Conservation (phyloP, 768 basidiomycete genomes). For the Pisolithus orientalis region DNA sequence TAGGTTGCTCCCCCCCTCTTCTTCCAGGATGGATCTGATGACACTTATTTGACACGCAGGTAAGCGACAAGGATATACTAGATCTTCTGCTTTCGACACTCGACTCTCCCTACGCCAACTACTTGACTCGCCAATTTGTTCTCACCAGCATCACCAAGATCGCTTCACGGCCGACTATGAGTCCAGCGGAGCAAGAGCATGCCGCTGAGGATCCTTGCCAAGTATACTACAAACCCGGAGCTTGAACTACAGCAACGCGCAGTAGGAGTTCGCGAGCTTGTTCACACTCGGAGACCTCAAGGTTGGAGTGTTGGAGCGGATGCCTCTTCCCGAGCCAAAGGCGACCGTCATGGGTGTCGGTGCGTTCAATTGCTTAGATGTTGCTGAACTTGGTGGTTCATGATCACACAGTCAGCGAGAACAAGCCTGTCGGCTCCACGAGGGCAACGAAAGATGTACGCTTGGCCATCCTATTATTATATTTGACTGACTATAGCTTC, state of each 20-base stretch:
- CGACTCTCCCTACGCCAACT: constrained; percentile 91
- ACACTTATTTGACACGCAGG: constrained; percentile 32
- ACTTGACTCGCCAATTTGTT: constrained; percentile 87
- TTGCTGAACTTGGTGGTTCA: constrained; percentile 1
- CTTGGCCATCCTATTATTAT: background rate
- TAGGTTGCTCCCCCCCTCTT: constrained; percentile 26
- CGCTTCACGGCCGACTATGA: constrained; percentile 69
- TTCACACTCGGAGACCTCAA: constrained; percentile 72
- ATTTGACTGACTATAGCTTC: constrained; percentile 9
- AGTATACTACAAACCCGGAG: constrained; percentile 83
- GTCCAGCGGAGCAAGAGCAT: constrained; percentile 63
- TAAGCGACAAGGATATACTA: constrained; percentile 75
- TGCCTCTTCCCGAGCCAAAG: constrained; percentile 98
- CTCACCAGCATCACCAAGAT: constrained; percentile 88
- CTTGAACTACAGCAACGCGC: constrained; percentile 94
- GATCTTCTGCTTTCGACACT: constrained; percentile 83
- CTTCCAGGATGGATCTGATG: background rate
- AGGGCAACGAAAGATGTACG: constrained; percentile 66
- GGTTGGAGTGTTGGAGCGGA: constrained; percentile 87
- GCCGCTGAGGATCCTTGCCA: constrained; percentile 72
- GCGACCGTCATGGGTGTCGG: constrained; percentile 94
- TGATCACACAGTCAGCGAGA: constrained; percentile 71
- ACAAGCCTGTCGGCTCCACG: constrained; percentile 92
- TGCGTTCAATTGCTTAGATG: constrained; percentile 30
- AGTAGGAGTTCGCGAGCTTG: constrained; percentile 87